A percentile compares a stretch with the other conserved stretches of the same genome.
These are phyloP conservation scores for Hyaloperonospora brassicae DNA, from an alignment of 352 stramenopile species.

Conservation along the genomic window DNA sequence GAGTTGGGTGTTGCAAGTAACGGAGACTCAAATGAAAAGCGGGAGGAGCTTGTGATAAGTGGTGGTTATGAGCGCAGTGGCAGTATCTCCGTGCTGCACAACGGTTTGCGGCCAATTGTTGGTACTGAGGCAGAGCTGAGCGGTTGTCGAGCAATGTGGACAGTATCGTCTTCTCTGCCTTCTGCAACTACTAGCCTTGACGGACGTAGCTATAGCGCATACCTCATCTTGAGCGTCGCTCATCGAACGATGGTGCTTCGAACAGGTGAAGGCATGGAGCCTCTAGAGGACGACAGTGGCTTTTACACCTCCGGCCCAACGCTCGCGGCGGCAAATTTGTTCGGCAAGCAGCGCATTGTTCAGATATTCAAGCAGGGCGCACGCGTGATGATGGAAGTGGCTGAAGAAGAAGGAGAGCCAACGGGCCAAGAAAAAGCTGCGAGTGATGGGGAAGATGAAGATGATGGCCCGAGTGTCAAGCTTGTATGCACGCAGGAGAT, in stretches of 20 bases:
- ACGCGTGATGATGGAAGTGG: constrained; percentile 73
- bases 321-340: constrained; percentile 69
- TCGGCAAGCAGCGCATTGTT: constrained; percentile 74
- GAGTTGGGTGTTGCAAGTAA: constrained; percentile 72
- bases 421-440: constrained; percentile 6
- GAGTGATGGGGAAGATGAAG: constrained; percentile 42
- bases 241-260: constrained; percentile 81
- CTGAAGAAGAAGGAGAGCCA: neutral
- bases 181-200: constrained; percentile 40
- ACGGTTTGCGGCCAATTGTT: constrained; percentile 76
- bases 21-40: constrained; percentile 65
- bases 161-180: constrained; percentile 59
- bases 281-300: constrained; percentile 71
- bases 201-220: constrained; percentile 58
- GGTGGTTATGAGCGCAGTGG: constrained; percentile 55
- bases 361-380: constrained; percentile 83
- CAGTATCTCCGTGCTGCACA: constrained; percentile 69
- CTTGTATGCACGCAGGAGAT: constrained; percentile 81
- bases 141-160: constrained; percentile 82
- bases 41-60: constrained; percentile 72
- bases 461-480: constrained; percentile 53
- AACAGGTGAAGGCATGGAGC: constrained; percentile 79
- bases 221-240: constrained; percentile 73
- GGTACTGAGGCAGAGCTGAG: constrained; percentile 72
- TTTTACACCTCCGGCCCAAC: constrained; percentile 81